Base-by-base conservation (phyloP, 2,329 filamentous ascomycete genomes). In the Fusarium irregulare region DNA sequence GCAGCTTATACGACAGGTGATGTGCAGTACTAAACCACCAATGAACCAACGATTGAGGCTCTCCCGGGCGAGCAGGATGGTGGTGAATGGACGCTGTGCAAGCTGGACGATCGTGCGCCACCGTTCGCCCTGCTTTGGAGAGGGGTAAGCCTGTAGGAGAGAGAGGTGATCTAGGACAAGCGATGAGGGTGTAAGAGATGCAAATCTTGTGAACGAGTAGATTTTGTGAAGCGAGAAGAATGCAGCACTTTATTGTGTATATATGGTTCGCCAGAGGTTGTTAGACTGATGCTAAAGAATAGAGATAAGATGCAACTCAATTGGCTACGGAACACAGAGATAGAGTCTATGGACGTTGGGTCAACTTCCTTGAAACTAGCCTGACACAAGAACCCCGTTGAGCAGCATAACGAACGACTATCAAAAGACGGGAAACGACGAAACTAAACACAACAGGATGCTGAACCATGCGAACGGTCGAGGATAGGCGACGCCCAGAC, bases 91-190 rank as follows among this genome's bases (percentile, higher is more conserved):
- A 59, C 56, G 71, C 71, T 48, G 73, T 71, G 61, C 68, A 48
- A 74, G 67, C 72, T 74, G 65, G 72, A 57, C 46, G 53, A 71
- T 62, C 49, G 59, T 70, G 58, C 65, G 73, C 73, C 72, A 70
- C 65, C 65, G 73, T 68, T 55, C 73, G 73, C 73, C 73, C 67
- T 56, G 72, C 68, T 73, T 73, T 72, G n/a, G 49, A 48, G 62
- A 63, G 61, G 66, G 53, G 47, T 61, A 63, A 55, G 66, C 45
- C 45, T 47, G 60, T 66, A 51, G 48, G 49, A 45, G 50, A 50
- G 60, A 69, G 37, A 44, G 56, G 50, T 63, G 55, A 68, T 66
- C 48, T 42, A 44, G 51, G 56, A 49, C 55, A 32, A 53, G 32
- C 45, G 59, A 53, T 61, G 68, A 73, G 65, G 71, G 70, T 71